phyloP scores from a whole-genome alignment of 2,329 filamentous ascomycete species.

The Clonostachys rhizophaga region DNA sequence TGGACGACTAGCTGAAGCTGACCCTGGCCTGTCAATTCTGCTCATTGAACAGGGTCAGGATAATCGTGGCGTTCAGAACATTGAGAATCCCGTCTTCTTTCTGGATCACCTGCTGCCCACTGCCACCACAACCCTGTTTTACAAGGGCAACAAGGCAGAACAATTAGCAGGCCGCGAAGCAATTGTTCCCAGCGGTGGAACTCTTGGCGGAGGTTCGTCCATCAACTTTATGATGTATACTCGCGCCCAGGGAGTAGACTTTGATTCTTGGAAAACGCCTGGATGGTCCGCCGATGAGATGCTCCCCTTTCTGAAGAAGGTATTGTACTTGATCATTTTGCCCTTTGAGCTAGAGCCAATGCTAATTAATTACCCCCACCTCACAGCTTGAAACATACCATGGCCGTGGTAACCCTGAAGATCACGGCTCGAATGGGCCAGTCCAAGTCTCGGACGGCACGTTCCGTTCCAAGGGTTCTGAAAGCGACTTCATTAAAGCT shows the following conservation, averaged over 20 bases:
- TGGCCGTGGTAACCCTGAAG: constrained; percentile 19
- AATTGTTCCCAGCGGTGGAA: constrained; percentile 14
- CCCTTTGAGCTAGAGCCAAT: constrained; percentile 6
- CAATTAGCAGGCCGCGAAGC: constrained; percentile 13
- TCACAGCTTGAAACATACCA: constrained; percentile 44
- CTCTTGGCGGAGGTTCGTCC: constrained; percentile 22
- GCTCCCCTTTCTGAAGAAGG: constrained; percentile 11
- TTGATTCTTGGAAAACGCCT: constrained; percentile 8
- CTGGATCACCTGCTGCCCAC: constrained; percentile 10
- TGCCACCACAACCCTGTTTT: constrained; percentile 12
- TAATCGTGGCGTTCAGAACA: constrained; percentile 40
- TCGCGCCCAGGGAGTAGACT: constrained; percentile 11
- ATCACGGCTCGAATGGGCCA: constrained; percentile 43
- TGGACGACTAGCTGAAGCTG: constrained; percentile 40
- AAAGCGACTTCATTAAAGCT: constrained; percentile 39
- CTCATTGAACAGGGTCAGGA: constrained; percentile 48
- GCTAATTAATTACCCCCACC: neutral
- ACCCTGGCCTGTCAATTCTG: constrained; percentile 41
- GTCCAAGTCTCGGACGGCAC: constrained; percentile 42
- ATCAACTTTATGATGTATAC: constrained; percentile 25
- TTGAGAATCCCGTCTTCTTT: constrained; percentile 40
- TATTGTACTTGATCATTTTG: constrained; percentile 1
- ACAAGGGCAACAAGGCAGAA: constrained; percentile 12
- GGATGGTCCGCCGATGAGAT: constrained; percentile 11
- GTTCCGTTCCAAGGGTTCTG: constrained; percentile 25